A percentile compares a stretch with the other conserved stretches of the same genome.
These are phyloP conservation scores for Colletotrichum tropicicola DNA, from an alignment of 2,329 filamentous ascomycete genomes.

Conservation along the genomic window DNA sequence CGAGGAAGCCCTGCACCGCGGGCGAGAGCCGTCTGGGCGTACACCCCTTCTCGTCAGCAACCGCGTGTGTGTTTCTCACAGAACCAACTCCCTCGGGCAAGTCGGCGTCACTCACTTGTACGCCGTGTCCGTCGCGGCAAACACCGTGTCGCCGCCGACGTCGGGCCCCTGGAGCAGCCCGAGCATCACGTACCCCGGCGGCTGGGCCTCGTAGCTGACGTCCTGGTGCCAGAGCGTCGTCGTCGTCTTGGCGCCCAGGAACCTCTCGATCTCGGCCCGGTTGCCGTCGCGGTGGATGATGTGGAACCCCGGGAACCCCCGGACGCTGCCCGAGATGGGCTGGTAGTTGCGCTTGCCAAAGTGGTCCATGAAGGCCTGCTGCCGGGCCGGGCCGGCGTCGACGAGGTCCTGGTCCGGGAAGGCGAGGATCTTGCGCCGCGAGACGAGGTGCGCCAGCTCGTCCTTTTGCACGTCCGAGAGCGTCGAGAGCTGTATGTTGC, in stretches of 20 bases:
- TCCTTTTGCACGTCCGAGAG: conserved; percentile 57
- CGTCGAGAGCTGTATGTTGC: conserved; percentile 55
- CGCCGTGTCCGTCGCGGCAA: conserved; percentile 52
- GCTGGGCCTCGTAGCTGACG: conserved; percentile 57
- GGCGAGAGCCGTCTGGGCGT: conserved; percentile 44
- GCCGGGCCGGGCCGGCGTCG: conserved; percentile 49
- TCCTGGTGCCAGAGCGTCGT: conserved; percentile 57
- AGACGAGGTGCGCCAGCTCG: conserved; percentile 53
- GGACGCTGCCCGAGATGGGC: conserved; percentile 50
- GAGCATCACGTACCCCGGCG: conserved; percentile 55
- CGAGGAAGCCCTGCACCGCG: conserved; percentile 41
- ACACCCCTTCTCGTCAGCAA: no score
- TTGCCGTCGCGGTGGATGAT: conserved; percentile 55
- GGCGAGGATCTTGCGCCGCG: conserved; percentile 53
- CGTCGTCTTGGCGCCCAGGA: conserved; percentile 47
- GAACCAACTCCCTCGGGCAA: conserved; percentile 22
- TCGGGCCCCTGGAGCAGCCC: conserved; percentile 58
- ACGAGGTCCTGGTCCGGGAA: conserved; percentile 61
- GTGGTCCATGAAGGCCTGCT: conserved; percentile 52
- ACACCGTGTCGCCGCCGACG: conserved; percentile 57
- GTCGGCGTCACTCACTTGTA: conserved; percentile 53
- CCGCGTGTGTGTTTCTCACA: no score
- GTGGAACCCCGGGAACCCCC: conserved; percentile 52
- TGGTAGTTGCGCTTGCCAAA: conserved; percentile 56
- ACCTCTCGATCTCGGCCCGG: conserved; percentile 39